Percentiles rank a stretch among this genome's conserved stretches.
phyloP scores from a whole-genome alignment of 495 filamentous ascomycete genomes.

The Peziza echinospora region DNA sequence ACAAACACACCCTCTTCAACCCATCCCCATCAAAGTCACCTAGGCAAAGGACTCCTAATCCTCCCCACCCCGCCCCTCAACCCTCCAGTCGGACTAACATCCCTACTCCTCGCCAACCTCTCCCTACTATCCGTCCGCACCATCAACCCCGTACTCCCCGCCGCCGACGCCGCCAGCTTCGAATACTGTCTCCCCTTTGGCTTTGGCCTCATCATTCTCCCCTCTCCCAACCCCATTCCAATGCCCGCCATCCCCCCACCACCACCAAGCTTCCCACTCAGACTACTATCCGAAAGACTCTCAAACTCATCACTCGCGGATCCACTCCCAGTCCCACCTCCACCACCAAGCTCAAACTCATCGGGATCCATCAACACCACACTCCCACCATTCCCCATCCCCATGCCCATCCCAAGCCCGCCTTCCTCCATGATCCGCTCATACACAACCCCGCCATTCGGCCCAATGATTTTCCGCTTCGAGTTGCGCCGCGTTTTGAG shows the following conservation, averaged over 20 bases:
- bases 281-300: conserved; percentile 12
- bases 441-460: conserved; percentile 31
- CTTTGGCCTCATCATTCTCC: conserved; percentile 27
- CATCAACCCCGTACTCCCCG: conserved; percentile 47
- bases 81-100: conserved; percentile 33
- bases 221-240: conserved; percentile 26
- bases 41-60: conserved; percentile 41
- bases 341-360: conserved; percentile 41
- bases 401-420: conserved; percentile 19
- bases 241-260: conserved; percentile 24
- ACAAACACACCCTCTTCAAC: too few relatives aligned
- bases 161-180: conserved; percentile 24
- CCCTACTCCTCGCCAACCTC: conserved; percentile 36
- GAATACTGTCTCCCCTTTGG: conserved; percentile 37
- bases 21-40: too few relatives aligned
- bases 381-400: not conserved
- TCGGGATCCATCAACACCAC: too few relatives aligned
- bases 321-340: conserved; percentile 28
- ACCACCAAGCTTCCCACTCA: conserved; percentile 16
- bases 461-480: conserved; percentile 35
- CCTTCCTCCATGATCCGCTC: conserved; percentile 76
- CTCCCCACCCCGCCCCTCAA: conserved; percentile 24
- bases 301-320: conserved; percentile 31
- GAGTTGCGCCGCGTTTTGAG: conserved; percentile 14
- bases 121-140: conserved; percentile 67